A percentile compares a stretch with the other conserved stretches of the same genome.
phyloP scores from a whole-genome alignment of 1,139 yeast species.

The Wickerhamomyces sp. region DNA sequence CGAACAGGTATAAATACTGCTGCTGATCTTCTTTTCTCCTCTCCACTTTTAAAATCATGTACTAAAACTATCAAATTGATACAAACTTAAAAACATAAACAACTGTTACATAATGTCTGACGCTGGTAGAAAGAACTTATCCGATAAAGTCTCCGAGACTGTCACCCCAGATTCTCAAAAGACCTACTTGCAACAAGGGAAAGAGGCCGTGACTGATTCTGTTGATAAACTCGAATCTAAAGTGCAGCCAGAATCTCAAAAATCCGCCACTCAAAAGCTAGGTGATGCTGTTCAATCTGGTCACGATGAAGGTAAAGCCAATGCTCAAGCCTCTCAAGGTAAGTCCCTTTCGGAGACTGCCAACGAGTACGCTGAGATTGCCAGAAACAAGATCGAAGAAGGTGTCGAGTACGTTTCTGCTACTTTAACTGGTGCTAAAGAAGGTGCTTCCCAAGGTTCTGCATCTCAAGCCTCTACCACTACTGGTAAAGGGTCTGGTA shows the following conservation, averaged over 20 bases:
- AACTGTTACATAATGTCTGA: slow-evolving; percentile 49
- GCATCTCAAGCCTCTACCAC: slow-evolving; percentile 9
- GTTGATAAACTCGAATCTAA: slow-evolving; percentile 60
- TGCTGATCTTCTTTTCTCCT: too few species aligned
- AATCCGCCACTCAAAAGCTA: slow-evolving; percentile 62
- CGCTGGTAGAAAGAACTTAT: slow-evolving; percentile 70
- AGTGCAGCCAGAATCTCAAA: slow-evolving; percentile 56
- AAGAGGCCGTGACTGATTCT: slow-evolving; percentile 63
- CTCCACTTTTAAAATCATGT: not conserved
- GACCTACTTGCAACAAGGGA: slow-evolving; percentile 56
- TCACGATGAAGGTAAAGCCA: slow-evolving; percentile 42
- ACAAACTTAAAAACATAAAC: too few species aligned
- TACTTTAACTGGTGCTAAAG: slow-evolving; percentile 55
- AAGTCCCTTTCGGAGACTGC: slow-evolving; percentile 51
- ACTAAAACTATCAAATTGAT: not conserved
- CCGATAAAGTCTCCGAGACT: slow-evolving; percentile 62
- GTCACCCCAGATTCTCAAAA: slow-evolving; percentile 73
- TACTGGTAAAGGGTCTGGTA: not conserved
- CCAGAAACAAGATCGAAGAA: slow-evolving; percentile 53
- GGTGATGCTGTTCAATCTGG: slow-evolving; percentile 53
- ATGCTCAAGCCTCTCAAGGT: slow-evolving; percentile 26
- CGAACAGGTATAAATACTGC: too few species aligned
- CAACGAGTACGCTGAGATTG: slow-evolving; percentile 53
- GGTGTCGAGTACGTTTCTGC: slow-evolving; percentile 61
- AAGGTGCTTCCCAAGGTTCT: slow-evolving; percentile 48